Conservation (phyloP, 352 stramenopile species). For the Globisporangium cystogenes region DNA sequence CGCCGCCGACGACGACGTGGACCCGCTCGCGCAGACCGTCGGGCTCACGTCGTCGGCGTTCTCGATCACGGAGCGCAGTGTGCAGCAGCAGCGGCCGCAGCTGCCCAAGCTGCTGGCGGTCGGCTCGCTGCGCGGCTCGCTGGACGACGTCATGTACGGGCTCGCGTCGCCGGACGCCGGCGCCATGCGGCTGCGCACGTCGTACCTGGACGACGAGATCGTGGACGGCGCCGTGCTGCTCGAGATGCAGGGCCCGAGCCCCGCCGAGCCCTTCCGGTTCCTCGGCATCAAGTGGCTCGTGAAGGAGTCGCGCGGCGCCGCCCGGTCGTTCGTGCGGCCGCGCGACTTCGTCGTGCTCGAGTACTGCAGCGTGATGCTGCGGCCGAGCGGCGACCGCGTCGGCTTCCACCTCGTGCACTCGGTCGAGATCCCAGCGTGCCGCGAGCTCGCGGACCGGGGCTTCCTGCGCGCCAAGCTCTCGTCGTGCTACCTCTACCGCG, state of each 20-base stretch:
- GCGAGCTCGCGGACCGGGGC: slow-evolving; percentile 26
- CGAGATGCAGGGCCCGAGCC: slow-evolving; percentile 33
- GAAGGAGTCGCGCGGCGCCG: slow-evolving; percentile 26
- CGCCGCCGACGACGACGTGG: not conserved
- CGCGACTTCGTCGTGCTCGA: slow-evolving; percentile 55
- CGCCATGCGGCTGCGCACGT: slow-evolving; percentile 29
- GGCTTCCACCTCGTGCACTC: slow-evolving; percentile 57
- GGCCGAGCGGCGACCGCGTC: slow-evolving; percentile 35
- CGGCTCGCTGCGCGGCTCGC: slow-evolving; percentile 27
- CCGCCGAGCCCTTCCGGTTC: slow-evolving; percentile 41
- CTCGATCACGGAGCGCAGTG: slow-evolving; percentile 9
- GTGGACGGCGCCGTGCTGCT: slow-evolving; percentile 37
- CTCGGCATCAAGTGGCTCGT: slow-evolving; percentile 59
- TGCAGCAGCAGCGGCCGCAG: slow-evolving; percentile 8
- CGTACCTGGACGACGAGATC: slow-evolving; percentile 47
- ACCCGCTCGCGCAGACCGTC: slow-evolving; percentile 11
- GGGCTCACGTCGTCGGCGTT: slow-evolving; percentile 14
- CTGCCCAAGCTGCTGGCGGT: slow-evolving; percentile 32
- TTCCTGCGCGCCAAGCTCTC: slow-evolving; percentile 45
- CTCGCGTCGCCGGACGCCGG: slow-evolving; percentile 33
- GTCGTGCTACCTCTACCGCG: slow-evolving; percentile 47
- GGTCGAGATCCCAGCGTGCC: slow-evolving; percentile 28
- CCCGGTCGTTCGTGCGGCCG: slow-evolving; percentile 28
- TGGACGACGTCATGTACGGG: slow-evolving; percentile 63
- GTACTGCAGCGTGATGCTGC: slow-evolving; percentile 43